Percentiles rank a stretch among this genome's conserved stretches.
These are phyloP conservation scores for Nymphaea thermarum DNA, from an alignment of 164 flowering plant genomes.

Conservation along the genomic window DNA sequence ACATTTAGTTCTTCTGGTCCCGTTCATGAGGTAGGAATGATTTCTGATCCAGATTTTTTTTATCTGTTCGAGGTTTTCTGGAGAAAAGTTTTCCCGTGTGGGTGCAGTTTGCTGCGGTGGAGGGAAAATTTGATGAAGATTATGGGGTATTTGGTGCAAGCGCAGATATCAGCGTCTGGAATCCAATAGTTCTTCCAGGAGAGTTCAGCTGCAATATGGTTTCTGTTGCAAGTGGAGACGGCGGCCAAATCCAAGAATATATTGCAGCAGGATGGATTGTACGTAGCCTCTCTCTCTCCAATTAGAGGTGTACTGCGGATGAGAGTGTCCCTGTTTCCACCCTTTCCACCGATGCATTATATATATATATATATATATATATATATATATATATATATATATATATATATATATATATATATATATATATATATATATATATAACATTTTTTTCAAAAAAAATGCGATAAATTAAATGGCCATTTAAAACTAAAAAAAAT, in stretches of 20 bases:
- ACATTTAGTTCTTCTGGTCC: background rate
- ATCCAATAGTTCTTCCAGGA: background rate
- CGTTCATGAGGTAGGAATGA: background rate
- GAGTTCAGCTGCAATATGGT: background rate
- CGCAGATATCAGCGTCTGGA: background rate
- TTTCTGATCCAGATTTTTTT: too few species aligned
- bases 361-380: too few species aligned
- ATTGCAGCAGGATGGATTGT: background rate
- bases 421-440: too few species aligned
- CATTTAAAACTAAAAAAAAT: too few species aligned
- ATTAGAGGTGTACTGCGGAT: too few species aligned
- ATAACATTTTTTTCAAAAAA: too few species aligned
- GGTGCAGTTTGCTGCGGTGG: background rate
- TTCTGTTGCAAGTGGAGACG: background rate
- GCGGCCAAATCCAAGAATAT: background rate
- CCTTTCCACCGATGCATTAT: too few species aligned
- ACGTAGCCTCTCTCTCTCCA: background rate
- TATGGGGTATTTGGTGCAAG: background rate
- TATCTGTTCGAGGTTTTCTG: background rate
- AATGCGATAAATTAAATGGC: too few species aligned
- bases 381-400: too few species aligned
- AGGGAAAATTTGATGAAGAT: background rate
- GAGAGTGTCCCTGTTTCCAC: too few species aligned
- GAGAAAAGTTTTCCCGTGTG: background rate
- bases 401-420: too few species aligned